Base-by-base conservation (phyloP, 2,329 filamentous ascomycete species). In the Daldinia sp. region DNA sequence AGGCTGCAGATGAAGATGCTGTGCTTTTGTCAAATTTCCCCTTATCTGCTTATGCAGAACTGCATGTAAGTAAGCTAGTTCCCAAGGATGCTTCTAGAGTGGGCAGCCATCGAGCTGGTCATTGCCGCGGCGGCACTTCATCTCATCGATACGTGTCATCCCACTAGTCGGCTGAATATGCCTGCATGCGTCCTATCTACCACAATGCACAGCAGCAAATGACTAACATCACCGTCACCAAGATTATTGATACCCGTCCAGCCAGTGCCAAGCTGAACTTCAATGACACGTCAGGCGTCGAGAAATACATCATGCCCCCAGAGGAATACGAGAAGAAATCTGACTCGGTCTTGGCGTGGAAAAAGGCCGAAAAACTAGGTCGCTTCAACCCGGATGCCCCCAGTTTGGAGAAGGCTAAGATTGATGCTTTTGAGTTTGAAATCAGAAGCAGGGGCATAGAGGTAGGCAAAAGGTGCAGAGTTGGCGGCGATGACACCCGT, bases 261-360 rank as follows among this genome's bases (percentile, higher is more conserved):
- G 86, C 89, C 53, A 87, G 88, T 56, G 89, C 90, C 70, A 90
- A 92, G 70, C 89, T 89, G 69, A 94, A 98, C 81, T 93, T 92
- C 81, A 91, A 88, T 72, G 94, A 97, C 81, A 87, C 92, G 50
- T 91, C 92, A 48, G 86, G 88, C 9, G 93, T 98, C 4, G 89
- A 94, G 63, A 98, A 98, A 83, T 98, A 96, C 80, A 89, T 92
- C 70, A 92, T 99, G 86, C 93, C 94, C n/a, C 85, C 87, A 59
- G 87, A 90, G 56, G 92, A 94, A 77, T 99, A 99, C 81, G 93
- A 94, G 78, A 89, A 89, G 76, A 93, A 94, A 77, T 85, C 89
- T 48, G 93, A 98, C 81, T 95, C 92, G 3, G 96, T 99, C 13
- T 87, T 98, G 26, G 93, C 94, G 5, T 98, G 94, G 94, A 99